Conservation (phyloP, 2,329 filamentous ascomycete genomes). For the Botrytis aclada region DNA sequence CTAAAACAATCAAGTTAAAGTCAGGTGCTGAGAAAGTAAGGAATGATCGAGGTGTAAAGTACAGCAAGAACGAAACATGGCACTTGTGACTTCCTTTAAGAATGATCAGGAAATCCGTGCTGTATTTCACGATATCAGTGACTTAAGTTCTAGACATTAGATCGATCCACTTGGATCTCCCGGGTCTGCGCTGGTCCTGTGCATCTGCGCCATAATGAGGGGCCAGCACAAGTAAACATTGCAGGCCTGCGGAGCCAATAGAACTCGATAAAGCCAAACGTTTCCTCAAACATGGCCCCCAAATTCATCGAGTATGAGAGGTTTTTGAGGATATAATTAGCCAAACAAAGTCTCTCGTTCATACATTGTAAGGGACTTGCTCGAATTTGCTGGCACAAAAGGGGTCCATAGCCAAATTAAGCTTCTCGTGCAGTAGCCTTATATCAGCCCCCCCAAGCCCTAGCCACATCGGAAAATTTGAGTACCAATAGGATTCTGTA, state of each 20-base stretch:
- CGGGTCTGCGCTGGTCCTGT: not conserved
- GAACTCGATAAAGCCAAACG: not conserved
- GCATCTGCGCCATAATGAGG: not conserved
- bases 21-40: not conserved
- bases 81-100: conserved; percentile 6
- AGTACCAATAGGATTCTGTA: not conserved
- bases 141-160: not conserved
- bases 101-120: not conserved
- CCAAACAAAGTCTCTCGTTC: not conserved
- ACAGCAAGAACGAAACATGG: not conserved
- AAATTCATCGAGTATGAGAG: not conserved
- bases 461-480: not conserved
- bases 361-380: not conserved
- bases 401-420: not conserved
- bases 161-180: not conserved
- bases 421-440: conserved; percentile 11
- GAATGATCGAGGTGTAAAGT: not conserved
- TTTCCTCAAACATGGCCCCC: not conserved
- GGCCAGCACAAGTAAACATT: not conserved
- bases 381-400: not conserved
- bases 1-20: not conserved
- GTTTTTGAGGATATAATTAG: not conserved
- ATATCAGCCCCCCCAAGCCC: conserved; percentile 10
- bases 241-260: not conserved
- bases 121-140: not conserved